Evolutionary conservation across 2,329 filamentous ascomycete genomes (phyloP), one percentile per base, ranked within the genome.

Genomic region (Fusarium poae): DNA sequence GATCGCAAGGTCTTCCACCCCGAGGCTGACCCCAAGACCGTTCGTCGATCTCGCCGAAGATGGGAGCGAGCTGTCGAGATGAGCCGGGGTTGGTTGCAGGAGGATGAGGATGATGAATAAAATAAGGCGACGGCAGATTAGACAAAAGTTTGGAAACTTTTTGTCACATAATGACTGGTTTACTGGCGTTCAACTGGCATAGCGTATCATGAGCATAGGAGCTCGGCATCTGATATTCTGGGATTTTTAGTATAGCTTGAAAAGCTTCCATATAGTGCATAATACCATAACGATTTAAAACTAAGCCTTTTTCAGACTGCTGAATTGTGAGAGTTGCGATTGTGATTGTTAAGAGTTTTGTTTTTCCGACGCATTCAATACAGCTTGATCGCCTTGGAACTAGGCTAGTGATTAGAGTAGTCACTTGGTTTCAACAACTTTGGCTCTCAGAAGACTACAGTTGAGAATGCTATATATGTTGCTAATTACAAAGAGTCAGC

Each of bases 1-100:
- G 91, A 90, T 51, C 86, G 90, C 55, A 91, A 85, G 65, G 85
- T 88, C 20, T 97, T 97, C 76, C 81, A 86, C 73, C 92, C 93
- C 1, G 81, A 87, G 67, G 87, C 92, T 60, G 82, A 83, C 49
- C 74, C 30, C 75, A 78, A 54, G 77, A 79, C 52, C 80, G 80
- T 55, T 65, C 62, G 29, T 66, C 65, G 60, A 81, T 83, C 55
- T 79, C 86, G 86, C 66, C 79, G 72, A 48, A 83, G 82, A 71
- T 88, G 86, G 86, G 81, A 85, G 70, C 82, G 85, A 71, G 86
- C 86, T 12, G 86, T 88, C 0, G 81, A 88, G 69, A 88, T 88
- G 86, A 86, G 84, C 73, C 79, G 82, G 61, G 85, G 85, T 7
- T 87, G 85, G 85, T 79, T 85, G 43, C 78, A 74, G 45, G 79